Evolutionary conservation across 2,329 filamentous ascomycete genomes (phyloP).

Genomic region (Lasiodiplodia sp.): DNA sequence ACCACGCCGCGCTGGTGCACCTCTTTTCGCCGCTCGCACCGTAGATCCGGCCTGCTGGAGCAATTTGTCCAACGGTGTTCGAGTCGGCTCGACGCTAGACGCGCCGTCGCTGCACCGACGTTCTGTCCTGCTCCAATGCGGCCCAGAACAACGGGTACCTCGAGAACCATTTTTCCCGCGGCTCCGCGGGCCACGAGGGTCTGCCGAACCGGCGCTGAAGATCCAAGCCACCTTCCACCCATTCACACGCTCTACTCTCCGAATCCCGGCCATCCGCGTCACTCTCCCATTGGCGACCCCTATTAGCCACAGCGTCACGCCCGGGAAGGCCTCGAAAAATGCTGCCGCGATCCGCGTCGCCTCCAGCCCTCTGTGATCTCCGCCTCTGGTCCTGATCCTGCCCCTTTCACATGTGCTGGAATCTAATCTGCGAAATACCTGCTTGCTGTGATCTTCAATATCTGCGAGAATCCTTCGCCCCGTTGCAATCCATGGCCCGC

Average conservation of each 20-base stretch:
- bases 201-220: slow-evolving; percentile 1
- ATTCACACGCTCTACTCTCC: neutral
- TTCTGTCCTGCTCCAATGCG: neutral
- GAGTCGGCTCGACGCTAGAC: neutral
- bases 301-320: neutral
- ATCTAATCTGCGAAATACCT: neutral
- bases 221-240: slow-evolving; percentile 8
- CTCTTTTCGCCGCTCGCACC: neutral
- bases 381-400: neutral
- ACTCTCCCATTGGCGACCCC: neutral
- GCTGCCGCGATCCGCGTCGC: neutral
- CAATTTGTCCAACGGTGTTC: neutral
- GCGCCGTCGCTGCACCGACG: neutral
- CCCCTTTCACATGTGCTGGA: neutral
- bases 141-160: neutral
- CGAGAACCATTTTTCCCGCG: neutral
- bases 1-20: neutral
- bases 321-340: neutral
- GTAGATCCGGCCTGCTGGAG: neutral
- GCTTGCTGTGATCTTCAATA: neutral
- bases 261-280: neutral
- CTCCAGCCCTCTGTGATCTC: neutral
- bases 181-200: slow-evolving; percentile 2
- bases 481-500: neutral
- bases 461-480: slow-evolving; percentile 1